Evolutionary conservation across 208 protist species (phyloP).

Genomic region (Spironucleus salmonicida): DNA sequence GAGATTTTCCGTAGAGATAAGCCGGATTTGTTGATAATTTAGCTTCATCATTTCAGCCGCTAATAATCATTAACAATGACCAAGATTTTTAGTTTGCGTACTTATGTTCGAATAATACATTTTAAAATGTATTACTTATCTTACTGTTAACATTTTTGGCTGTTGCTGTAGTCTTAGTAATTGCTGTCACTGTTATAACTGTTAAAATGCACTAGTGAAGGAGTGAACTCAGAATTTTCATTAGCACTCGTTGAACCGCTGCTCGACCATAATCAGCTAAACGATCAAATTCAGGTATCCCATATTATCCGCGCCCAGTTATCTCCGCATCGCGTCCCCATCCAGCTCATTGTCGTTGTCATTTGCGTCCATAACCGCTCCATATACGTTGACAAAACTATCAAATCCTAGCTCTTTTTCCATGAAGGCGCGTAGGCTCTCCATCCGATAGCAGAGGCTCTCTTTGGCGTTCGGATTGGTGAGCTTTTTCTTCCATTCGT

Average conservation of each 20-base stretch:
- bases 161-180: too few relatives aligned
- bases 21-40: too few relatives aligned
- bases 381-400: slow-evolving; percentile 23
- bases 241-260: not conserved
- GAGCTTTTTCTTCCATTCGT: not conserved
- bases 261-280: not conserved
- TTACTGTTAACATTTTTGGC: too few relatives aligned
- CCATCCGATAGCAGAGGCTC: slow-evolving; percentile 24
- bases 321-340: not conserved
- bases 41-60: too few relatives aligned
- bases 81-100: too few relatives aligned
- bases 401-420: slow-evolving; percentile 31
- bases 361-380: not conserved
- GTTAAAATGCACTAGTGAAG: too few relatives aligned
- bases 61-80: too few relatives aligned
- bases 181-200: too few relatives aligned
- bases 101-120: too few relatives aligned
- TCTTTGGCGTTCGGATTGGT: not conserved
- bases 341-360: not conserved
- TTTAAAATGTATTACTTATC: too few relatives aligned
- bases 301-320: slow-evolving; percentile 2
- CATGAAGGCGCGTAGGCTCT: slow-evolving; percentile 14
- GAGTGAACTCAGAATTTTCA: too few relatives aligned
- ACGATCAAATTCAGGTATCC: slow-evolving; percentile 22
- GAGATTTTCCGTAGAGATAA: too few relatives aligned